These are phyloP conservation scores for Clonostachys sp. DNA, from an alignment of 2,329 filamentous ascomycete species.

Conservation along the genomic window DNA sequence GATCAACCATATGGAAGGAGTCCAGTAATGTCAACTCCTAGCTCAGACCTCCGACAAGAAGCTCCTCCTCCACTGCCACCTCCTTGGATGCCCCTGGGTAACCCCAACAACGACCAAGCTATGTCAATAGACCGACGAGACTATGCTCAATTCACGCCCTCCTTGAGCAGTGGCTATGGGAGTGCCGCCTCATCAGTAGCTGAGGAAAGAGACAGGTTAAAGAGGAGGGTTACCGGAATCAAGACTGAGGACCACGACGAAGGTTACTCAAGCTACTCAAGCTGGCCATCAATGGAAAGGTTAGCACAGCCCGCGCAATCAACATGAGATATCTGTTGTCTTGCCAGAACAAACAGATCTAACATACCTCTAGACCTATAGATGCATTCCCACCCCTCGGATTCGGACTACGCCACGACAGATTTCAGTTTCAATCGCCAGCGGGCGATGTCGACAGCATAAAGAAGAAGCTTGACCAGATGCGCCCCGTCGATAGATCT, in stretches of 20 bases:
- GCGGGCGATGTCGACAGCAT: conserved; percentile 42
- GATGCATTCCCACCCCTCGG: conserved; percentile 29
- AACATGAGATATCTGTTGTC: conserved; percentile 3
- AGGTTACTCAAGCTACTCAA: conserved; percentile 26
- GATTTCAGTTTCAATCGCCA: conserved; percentile 39
- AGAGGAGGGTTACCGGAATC: conserved; percentile 17
- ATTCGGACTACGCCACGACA: conserved; percentile 45
- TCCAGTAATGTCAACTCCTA: conserved; percentile 36
- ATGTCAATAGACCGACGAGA: conserved; percentile 13
- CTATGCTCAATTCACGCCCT: background rate
- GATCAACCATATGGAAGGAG: conserved; percentile 24
- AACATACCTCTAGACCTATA: conserved; percentile 25
- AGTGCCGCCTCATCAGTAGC: conserved; percentile 27
- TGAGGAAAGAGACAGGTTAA: conserved; percentile 26
- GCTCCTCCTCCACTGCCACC: conserved; percentile 41
- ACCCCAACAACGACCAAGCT: conserved; percentile 5
- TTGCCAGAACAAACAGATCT: conserved; percentile 2
- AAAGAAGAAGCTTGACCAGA: conserved; percentile 50
- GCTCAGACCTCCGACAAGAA: conserved; percentile 20
- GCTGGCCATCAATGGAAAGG: conserved; percentile 32
- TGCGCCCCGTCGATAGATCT: conserved; percentile 38
- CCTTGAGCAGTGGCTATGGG: conserved; percentile 27
- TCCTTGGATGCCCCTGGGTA: conserved; percentile 28
- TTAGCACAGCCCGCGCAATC: conserved; percentile 9
- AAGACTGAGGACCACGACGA: conserved; percentile 27